phyloP scores from a whole-genome alignment of 1,284 basidiomycete genomes.

The Xerocomus minutiporus region DNA sequence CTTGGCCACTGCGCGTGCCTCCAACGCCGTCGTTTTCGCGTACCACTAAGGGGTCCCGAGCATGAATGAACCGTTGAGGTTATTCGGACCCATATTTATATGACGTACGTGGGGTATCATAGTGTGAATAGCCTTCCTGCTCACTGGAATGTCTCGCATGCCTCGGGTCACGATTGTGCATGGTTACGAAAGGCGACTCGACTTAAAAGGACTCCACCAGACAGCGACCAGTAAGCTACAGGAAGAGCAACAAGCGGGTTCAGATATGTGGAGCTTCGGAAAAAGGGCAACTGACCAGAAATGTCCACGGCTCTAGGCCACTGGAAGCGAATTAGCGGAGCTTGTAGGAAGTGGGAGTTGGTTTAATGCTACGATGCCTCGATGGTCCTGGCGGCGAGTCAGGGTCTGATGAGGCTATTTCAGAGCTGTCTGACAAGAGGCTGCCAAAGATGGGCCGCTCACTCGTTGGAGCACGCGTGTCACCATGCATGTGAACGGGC shows the following conservation, averaged over 20 bases:
- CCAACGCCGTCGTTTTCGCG: slow-evolving; percentile 2
- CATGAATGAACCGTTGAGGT: slow-evolving; percentile 1
- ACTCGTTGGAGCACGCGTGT: slow-evolving; percentile 1
- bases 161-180: slow-evolving; percentile 1
- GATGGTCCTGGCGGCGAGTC: neutral
- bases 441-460: slow-evolving; percentile 12
- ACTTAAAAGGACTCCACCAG: neutral
- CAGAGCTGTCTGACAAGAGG: neutral
- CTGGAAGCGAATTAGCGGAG: neutral
- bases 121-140: slow-evolving; percentile 3
- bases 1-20: slow-evolving; percentile 2
- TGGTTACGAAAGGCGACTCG: neutral
- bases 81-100: neutral
- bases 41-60: neutral
- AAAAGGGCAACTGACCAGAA: slow-evolving; percentile 12
- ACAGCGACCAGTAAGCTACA: neutral
- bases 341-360: neutral
- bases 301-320: too few species aligned
- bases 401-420: neutral
- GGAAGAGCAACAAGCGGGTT: neutral
- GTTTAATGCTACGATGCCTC: neutral
- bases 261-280: neutral
- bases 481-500: neutral
- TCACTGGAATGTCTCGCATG: neutral
- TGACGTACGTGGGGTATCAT: slow-evolving; percentile 16